Base-by-base conservation (phyloP, 768 basidiomycete genomes). In the Macrolepiota fuliginosa region DNA sequence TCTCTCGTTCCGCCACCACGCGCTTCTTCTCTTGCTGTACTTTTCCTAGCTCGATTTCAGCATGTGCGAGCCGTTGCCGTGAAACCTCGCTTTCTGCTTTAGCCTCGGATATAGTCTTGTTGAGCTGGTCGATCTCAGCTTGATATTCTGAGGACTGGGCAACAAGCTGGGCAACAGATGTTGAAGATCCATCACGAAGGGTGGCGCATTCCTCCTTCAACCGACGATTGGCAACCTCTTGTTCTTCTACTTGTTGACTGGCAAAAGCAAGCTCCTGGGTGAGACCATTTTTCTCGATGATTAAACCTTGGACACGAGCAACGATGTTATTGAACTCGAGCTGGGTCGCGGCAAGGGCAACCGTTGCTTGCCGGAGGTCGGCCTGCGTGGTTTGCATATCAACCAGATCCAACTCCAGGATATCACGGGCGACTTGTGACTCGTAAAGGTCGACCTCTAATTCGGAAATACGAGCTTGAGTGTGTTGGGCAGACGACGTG, bases 121-220 rank as follows among this genome's bases (percentile, higher is more conserved):
- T 68, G 55, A 67, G 69, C 24, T 64, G 65, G 22, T 57, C 63
- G 60, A 72, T 74, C n/a, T 57, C 62, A 15, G 50, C 40, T 50
- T 53, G 50, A 25, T 55, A 62, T 52, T 63, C 66, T 19, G 54
- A 42, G 25, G 64, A 69, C n/a, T 42, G 58, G 15, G 62, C 53
- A 17, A 66, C 57, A 47, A 66, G 67, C 37, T 64, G 63, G n/a
- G 63, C 51, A 10, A 55, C 52, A 35, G 66, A 58, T 12, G 51
- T 39, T 24, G 67, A 62, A 35, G 62, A 55, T 40, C 67, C 65
- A n/a, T 39, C 54, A 29, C 59, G 64, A 19, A 70, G 39, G 27
- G 39, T 15, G 15, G 15, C 36, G 25, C 49, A 59, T 22, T 50
- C 40, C 4, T 54, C 45, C 25, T n/a, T 40, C 36, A 55, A 29